Conservation (phyloP, 176 grass and related monocot species). For the Lolium rigidum region DNA sequence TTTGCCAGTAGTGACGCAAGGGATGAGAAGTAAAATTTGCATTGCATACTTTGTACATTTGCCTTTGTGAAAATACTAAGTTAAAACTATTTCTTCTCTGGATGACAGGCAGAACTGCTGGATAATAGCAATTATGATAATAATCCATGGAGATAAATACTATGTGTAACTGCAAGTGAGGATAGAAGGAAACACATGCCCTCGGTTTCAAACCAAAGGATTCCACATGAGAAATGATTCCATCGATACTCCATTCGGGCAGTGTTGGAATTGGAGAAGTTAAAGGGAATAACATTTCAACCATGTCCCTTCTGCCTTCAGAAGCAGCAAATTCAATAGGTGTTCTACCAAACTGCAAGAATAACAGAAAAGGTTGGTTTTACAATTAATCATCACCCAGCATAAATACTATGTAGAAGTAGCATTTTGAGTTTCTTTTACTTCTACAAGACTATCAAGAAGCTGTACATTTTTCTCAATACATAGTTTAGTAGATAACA, state of each 20-base stretch:
- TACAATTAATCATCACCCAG: neutral
- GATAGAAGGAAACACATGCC: neutral
- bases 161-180: neutral
- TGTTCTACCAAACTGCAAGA: neutral
- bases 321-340: conserved; percentile 13
- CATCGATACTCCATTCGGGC: conserved; percentile 34
- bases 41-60: neutral
- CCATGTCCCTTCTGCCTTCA: neutral
- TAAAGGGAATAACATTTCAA: conserved; percentile 32
- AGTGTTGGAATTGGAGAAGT: conserved; percentile 22
- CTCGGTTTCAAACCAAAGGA: conserved; percentile 2
- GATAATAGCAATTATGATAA: too few species aligned
- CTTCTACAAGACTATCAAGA: too few species aligned
- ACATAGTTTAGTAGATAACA: too few species aligned
- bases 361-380: neutral
- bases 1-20: neutral
- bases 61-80: neutral
- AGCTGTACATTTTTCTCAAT: neutral
- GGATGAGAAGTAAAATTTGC: neutral
- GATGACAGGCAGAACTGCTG: neutral
- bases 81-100: neutral
- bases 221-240: conserved; percentile 27
- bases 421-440: too few species aligned
- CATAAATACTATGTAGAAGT: neutral
- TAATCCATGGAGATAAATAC: neutral